phyloP scores from a whole-genome alignment of 257 asterid genomes.

The Penstemon newberryi region DNA sequence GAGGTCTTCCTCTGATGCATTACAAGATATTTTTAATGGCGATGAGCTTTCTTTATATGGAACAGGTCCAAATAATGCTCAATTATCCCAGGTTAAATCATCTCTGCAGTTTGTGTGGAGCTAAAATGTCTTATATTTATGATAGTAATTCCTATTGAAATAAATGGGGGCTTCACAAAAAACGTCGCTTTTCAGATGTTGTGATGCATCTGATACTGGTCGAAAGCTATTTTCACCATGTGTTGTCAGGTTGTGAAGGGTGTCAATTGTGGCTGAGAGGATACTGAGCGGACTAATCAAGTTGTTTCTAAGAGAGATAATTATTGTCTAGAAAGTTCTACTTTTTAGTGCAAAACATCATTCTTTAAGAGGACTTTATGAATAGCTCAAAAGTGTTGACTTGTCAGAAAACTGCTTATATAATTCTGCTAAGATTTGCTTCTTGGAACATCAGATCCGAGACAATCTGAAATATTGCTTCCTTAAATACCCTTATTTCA shows the following conservation, averaged over 20 bases:
- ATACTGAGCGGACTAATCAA: not conserved
- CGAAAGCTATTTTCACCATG: slow-evolving; percentile 11
- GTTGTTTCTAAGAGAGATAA: slow-evolving; percentile 14
- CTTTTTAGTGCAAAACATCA: slow-evolving; percentile 3
- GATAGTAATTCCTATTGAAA: not conserved
- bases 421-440: slow-evolving; percentile 4
- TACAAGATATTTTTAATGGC: slow-evolving; percentile 74
- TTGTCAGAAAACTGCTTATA: not conserved
- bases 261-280: not conserved
- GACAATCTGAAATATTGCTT: not conserved
- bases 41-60: slow-evolving; percentile 91
- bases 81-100: slow-evolving; percentile 69
- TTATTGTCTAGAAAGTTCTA: slow-evolving; percentile 8
- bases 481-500: not conserved
- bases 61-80: slow-evolving; percentile 72
- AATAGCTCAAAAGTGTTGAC: not conserved
- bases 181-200: slow-evolving; percentile 9
- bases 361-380: not conserved
- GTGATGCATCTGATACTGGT: slow-evolving; percentile 1
- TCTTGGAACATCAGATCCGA: not conserved
- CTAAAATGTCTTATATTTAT: slow-evolving; percentile 17
- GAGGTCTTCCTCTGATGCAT: slow-evolving; percentile 79
- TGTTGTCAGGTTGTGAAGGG: not conserved
- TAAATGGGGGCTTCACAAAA: slow-evolving; percentile 1
- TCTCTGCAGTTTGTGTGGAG: slow-evolving; percentile 23